A percentile compares a stretch with the other conserved stretches of the same genome.
Conservation (phyloP, 2,329 filamentous ascomycete genomes). For the Hypoxylon sp. region DNA sequence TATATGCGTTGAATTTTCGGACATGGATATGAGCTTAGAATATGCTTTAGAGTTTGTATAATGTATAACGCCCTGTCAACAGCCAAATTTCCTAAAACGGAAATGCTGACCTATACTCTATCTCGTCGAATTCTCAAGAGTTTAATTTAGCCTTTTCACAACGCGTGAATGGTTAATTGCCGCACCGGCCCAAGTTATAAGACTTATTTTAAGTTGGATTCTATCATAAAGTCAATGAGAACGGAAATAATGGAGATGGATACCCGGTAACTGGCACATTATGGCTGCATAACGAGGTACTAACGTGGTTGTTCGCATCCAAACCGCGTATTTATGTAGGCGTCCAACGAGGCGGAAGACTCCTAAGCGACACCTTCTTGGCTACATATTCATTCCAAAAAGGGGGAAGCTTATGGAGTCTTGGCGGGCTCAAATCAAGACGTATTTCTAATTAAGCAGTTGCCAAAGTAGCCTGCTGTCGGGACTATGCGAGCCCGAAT, state of each 20-base stretch:
- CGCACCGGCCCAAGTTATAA: background rate
- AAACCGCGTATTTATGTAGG: background rate
- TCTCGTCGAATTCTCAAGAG: background rate
- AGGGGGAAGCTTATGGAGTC: background rate
- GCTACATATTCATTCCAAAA: background rate
- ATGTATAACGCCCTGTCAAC: background rate
- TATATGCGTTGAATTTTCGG: background rate
- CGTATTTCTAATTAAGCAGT: background rate
- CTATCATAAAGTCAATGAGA: background rate
- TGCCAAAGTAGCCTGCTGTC: background rate
- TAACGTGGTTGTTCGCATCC: background rate
- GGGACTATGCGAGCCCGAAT: background rate
- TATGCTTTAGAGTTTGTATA: background rate
- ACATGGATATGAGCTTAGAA: background rate
- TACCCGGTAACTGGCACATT: background rate
- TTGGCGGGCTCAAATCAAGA: background rate
- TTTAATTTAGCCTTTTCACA: background rate
- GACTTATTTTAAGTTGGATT: background rate
- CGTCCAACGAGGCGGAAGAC: background rate
- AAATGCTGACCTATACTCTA: background rate
- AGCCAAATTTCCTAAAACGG: background rate
- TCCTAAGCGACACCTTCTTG: background rate
- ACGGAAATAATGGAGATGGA: background rate
- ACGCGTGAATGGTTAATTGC: background rate
- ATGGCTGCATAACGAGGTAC: background rate